These are phyloP conservation scores for Vanrija pseudolonga DNA, from an alignment of 1,284 basidiomycete genomes.

Conservation along the genomic window DNA sequence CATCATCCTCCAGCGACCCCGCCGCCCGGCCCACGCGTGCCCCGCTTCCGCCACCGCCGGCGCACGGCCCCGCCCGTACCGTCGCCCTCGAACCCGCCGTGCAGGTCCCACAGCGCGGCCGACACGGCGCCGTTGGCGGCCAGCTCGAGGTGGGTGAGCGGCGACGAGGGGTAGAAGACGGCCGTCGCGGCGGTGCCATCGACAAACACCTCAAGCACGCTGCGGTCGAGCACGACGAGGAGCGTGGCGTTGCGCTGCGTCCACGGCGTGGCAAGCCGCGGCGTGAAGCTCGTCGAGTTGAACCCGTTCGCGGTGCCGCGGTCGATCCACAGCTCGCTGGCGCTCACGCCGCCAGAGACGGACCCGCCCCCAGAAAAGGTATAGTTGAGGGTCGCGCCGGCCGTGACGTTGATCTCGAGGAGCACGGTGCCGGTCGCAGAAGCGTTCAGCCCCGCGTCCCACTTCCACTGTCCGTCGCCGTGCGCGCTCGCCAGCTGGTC, in stretches of 20 bases:
- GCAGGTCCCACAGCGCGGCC: no score
- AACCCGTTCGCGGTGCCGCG: constrained; percentile 33
- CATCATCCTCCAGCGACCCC: no score
- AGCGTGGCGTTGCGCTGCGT: constrained; percentile 2
- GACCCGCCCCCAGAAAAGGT: not conserved
- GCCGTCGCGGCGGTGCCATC: constrained; percentile 18
- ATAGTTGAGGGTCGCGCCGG: not conserved
- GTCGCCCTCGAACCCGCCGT: no score
- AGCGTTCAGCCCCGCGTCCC: not conserved
- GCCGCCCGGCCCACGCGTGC: no score
- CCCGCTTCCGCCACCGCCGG: no score
- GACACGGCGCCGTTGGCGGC: no score
- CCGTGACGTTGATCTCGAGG: constrained; percentile 14
- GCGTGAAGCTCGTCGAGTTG: constrained; percentile 42
- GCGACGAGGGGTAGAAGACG: not conserved
- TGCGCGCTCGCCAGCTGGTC: not conserved
- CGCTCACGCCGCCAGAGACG: not conserved
- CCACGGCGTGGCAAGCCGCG: constrained; percentile 16
- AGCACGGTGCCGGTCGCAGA: constrained; percentile 16
- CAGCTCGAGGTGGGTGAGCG: no score
- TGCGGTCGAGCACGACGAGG: constrained; percentile 37
- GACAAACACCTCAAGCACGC: constrained; percentile 40
- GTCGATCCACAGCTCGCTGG: constrained; percentile 36
- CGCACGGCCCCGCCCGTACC: no score
- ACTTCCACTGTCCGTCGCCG: no score